A percentile compares a stretch with the other conserved stretches of the same genome.
phyloP scores from a whole-genome alignment of 1,284 basidiomycete species.

The Rugiboletus extremiorientalis region DNA sequence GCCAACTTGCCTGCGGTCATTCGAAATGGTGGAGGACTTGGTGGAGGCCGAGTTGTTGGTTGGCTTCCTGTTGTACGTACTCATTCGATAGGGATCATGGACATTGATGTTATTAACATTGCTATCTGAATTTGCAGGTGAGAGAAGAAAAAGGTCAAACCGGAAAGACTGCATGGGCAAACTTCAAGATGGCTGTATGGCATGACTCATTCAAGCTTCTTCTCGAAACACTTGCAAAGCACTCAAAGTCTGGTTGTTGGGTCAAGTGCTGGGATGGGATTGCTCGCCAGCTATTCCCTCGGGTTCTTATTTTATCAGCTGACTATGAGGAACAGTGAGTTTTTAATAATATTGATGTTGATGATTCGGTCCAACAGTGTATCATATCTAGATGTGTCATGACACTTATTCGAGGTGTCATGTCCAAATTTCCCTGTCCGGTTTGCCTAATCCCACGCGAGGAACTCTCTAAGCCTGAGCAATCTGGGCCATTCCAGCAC shows the following conservation, averaged over 20 bases:
- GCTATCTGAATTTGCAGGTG: no score
- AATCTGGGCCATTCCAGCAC: no score
- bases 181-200: conserved; percentile 38
- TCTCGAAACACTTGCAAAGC: not conserved
- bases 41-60: conserved; percentile 40
- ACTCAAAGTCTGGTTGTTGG: conserved; percentile 3
- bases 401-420: no score
- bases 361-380: no score
- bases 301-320: conserved; percentile 16
- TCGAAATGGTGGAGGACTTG: conserved; percentile 39
- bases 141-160: conserved; percentile 26
- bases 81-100: no score
- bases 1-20: conserved; percentile 40
- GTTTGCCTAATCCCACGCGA: no score
- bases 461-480: no score
- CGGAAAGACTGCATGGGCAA: conserved; percentile 29
- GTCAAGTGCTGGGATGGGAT: conserved; percentile 10
- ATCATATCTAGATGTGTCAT: no score
- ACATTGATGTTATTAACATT: no score
- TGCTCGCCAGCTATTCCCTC: conserved; percentile 1
- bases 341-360: no score
- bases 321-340: conserved; percentile 24
- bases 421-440: no score
- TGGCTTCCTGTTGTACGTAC: conserved; percentile 33
- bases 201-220: conserved; percentile 24